Conservation (phyloP, 2,329 filamentous ascomycete species). For the Calonectria ilicicola region DNA sequence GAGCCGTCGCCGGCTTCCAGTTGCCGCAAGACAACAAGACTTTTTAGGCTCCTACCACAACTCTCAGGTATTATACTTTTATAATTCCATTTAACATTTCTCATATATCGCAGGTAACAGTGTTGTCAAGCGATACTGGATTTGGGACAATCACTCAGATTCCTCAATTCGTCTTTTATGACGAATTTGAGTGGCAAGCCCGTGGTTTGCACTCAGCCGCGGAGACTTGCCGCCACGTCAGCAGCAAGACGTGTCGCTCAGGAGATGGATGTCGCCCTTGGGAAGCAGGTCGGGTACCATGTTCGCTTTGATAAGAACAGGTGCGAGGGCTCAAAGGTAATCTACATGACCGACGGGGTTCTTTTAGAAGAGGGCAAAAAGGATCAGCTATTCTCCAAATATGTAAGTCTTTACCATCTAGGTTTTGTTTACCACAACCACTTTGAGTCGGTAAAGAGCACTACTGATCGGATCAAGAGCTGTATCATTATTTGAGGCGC, state of each 20-base stretch:
- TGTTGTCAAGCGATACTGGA: neutral
- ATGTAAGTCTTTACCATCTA: neutral
- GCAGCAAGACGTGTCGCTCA: neutral
- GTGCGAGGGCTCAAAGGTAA: neutral
- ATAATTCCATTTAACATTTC: neutral
- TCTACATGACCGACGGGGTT: neutral
- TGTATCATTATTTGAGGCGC: neutral
- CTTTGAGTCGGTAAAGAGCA: neutral
- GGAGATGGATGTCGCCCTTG: neutral
- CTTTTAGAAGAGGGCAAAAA: neutral
- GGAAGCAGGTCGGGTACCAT: neutral
- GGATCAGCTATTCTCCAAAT: neutral
- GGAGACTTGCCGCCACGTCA: neutral
- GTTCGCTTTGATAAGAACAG: neutral
- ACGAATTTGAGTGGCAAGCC: neutral
- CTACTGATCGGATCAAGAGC: neutral
- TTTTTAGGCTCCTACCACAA: neutral
- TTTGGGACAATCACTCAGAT: neutral
- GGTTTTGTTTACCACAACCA: neutral
- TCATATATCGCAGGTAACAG: neutral
- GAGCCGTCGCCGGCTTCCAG: neutral
- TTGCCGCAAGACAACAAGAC: neutral
- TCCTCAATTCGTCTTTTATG: neutral
- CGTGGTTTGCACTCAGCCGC: neutral
- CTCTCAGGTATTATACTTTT: neutral